Base-by-base conservation (phyloP, 1,139 yeast species). In the Spencermartinsiella ligniputridi region DNA sequence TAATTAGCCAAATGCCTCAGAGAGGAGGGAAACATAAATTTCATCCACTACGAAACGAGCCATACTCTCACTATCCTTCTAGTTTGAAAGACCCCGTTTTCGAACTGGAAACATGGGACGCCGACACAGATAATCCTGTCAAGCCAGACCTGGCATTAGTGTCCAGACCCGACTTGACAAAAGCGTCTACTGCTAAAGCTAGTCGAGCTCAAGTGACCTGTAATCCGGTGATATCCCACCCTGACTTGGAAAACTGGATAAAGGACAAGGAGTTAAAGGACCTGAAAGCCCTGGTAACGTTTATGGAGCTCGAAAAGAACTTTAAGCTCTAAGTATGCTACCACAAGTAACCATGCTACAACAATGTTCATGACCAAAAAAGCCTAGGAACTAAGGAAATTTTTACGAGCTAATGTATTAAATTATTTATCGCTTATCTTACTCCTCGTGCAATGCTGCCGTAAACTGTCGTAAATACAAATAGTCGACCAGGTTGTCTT, bases 401-500 rank as follows among this genome's bases (percentile, higher is more conserved):
- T n/a, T n/a, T n/a, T n/a, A n/a, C n/a, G n/a, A n/a, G n/a, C n/a
- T n/a, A n/a, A n/a, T n/a, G n/a, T n/a, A n/a, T n/a, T n/a, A n/a
- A n/a, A n/a, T n/a, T n/a, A n/a, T n/a, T n/a, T n/a, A n/a, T n/a
- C n/a, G n/a, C n/a, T n/a, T 55, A 9, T 9, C 15, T 18, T 34
- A 8, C 9, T 34, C 21, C n/a, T n/a, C n/a, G n/a, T n/a, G n/a
- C 5, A 35, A 17, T 15, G 18, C 12, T 9, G 20, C 8, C 15
- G 13, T 37, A 16, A n/a, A 17, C 18, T 37, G 32, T 11, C 53
- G 46, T 24, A 58, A 49, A 35, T 54, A 57, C 41, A 56, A 35
- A 42, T 58, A 58, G 38, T 57, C 61, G 35, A 55, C 60, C 39
- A 58, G 19, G 30, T 46, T 47, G 20, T 50, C 52, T 35, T 54